These are phyloP conservation scores for Entomophthora muscae DNA, from an alignment of 371 early-diverging fungal genomes.

Conservation along the genomic window DNA sequence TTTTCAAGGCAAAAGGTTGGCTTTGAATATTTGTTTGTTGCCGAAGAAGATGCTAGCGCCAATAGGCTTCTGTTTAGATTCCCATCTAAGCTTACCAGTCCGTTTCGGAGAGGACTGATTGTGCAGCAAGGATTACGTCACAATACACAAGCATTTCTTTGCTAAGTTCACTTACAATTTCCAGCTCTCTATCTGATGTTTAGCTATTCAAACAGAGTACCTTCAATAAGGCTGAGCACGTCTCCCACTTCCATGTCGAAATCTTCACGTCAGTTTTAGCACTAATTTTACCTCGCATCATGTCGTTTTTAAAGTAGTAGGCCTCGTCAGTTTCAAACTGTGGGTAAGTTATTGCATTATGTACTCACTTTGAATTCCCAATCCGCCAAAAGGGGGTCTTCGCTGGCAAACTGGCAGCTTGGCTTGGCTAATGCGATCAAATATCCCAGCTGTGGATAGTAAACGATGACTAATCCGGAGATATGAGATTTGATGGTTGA, in stretches of 20 bases:
- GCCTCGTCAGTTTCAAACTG: constrained; percentile 1
- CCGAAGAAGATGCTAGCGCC: not conserved
- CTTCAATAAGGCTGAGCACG: constrained; percentile 3
- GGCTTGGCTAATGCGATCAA: not conserved
- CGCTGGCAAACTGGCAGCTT: not conserved
- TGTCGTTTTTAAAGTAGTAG: not conserved
- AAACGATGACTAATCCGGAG: constrained; percentile 2
- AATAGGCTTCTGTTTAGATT: not conserved
- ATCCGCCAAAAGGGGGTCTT: not conserved
- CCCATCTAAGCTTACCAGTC: constrained; percentile 1
- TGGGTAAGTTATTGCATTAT: not conserved
- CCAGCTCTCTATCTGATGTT: constrained; percentile 4
- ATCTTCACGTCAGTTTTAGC: not conserved
- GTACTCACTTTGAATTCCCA: constrained; percentile 8
- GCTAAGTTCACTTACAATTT: not conserved
- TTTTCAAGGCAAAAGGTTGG: not conserved
- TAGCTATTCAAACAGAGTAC: not conserved
- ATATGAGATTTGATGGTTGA: not conserved
- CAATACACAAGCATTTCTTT: not conserved
- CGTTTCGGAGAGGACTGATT: not conserved
- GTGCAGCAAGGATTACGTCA: not conserved
- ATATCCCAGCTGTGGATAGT: constrained; percentile 8
- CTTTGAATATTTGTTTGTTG: not conserved
- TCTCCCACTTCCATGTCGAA: constrained; percentile 6
- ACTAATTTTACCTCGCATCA: constrained; percentile 4